Evolutionary conservation across 2,329 filamentous ascomycete species (phyloP), one percentile per base, ranked within the genome.

Genomic region (Colletotrichum sp.): DNA sequence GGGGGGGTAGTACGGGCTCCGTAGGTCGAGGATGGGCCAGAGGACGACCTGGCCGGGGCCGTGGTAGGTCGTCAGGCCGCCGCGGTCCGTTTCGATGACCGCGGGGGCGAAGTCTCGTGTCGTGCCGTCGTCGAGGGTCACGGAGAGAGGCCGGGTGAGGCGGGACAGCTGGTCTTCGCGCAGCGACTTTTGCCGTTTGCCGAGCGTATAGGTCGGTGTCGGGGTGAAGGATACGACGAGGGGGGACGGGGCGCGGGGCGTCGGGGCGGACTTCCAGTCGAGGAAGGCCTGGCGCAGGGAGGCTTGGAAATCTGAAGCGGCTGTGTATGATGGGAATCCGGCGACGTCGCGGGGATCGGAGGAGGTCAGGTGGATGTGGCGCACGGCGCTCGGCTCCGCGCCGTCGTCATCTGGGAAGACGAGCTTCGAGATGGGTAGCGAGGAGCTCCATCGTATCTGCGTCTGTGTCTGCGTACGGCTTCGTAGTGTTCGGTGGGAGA

Each of bases 11-110:
- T 84, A 78, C 0, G 84, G 81, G 8, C 90, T 88, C 71, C 91
- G 92, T 72, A 99, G 89, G 83, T 98, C 95, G n/a, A 98, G 83
- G 67, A 98, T 92, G 5, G 96, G 95, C 88, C 98, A 99, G n/a
- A 96, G 92, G 43, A 98, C 94, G 65, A 98, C 86, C 83, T 99
- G 97, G 0, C 96, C 96, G 0, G 96, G 97, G 0, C 96, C 97
- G 83, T 99, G 97, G 86, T 98, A 99, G 4, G 97, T 99, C 0
- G 95, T 96, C 78, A 98, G 92, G 0, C 97, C 97, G 77, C 97
- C 97, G 71, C 97, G 93, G n/a, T 92, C 90, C 16, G 95, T 94
- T 80, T 93, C 89, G 58, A 91, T 85, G 79, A 97, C 92, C n/a
- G 90, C 87, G 5, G 93, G 94, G 30, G 82, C 78, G 79, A 85